Conservation (phyloP, 2,329 filamentous ascomycete genomes). For the Hypoxylon rubiginosum region DNA sequence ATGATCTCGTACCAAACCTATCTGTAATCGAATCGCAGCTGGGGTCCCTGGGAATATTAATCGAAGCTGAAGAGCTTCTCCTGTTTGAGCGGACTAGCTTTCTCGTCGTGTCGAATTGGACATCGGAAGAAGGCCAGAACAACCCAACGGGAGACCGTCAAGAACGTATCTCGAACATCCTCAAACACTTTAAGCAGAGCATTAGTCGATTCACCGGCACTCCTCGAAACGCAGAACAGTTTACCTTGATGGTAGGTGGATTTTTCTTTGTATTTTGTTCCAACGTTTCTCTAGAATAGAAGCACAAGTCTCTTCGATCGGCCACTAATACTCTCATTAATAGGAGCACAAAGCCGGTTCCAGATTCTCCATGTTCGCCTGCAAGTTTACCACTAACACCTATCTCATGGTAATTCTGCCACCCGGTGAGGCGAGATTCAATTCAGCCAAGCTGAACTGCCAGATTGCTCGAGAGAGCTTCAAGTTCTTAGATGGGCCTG, state of each 20-base stretch:
- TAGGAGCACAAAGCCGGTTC: slow-evolving; percentile 79
- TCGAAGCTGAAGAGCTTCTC: slow-evolving; percentile 93
- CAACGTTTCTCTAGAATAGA: background rate
- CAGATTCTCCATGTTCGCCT: slow-evolving; percentile 92
- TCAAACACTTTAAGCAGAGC: slow-evolving; percentile 97
- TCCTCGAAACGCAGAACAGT: slow-evolving; percentile 85
- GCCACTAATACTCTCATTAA: slow-evolving; percentile 32
- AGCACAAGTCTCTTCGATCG: background rate
- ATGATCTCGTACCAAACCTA: slow-evolving; percentile 96
- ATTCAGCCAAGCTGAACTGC: slow-evolving; percentile 90
- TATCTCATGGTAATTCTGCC: slow-evolving; percentile 94
- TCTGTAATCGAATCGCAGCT: slow-evolving; percentile 89
- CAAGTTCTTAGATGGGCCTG: slow-evolving; percentile 72
- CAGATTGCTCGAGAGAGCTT: slow-evolving; percentile 89
- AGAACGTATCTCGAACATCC: slow-evolving; percentile 94
- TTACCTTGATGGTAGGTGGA: slow-evolving; percentile 72
- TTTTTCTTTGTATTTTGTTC: background rate
- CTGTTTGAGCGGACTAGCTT: slow-evolving; percentile 97
- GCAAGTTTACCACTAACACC: slow-evolving; percentile 96
- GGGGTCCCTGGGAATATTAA: slow-evolving; percentile 82
- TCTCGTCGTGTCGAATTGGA: slow-evolving; percentile 94
- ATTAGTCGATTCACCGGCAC: slow-evolving; percentile 82
- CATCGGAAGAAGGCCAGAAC: slow-evolving; percentile 76
- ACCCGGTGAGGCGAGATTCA: slow-evolving; percentile 91
- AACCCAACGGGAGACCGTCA: slow-evolving; percentile 95